Conservation (phyloP, 2,329 filamentous ascomycete genomes). For the Chaetomiaceae sp. region DNA sequence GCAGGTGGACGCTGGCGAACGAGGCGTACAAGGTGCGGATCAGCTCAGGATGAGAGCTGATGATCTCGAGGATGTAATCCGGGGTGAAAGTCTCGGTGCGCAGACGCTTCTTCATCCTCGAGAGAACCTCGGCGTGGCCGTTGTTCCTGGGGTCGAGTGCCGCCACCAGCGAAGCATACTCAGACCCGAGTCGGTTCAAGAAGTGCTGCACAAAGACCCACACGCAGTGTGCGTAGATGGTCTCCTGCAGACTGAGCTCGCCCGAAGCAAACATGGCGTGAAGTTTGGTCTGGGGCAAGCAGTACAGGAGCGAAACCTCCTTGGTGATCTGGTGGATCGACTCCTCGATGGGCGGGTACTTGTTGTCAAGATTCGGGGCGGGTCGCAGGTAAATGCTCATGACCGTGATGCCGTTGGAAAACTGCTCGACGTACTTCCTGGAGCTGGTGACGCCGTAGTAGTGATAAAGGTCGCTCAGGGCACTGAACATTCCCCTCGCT, state of each 20-base stretch:
- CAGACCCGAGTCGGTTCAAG: constrained; percentile 85
- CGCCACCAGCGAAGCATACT: constrained; percentile 81
- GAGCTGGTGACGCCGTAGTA: constrained; percentile 97
- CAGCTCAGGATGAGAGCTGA: constrained; percentile 80
- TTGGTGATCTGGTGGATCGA: constrained; percentile 99
- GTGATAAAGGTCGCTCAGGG: constrained; percentile 92
- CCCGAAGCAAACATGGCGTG: constrained; percentile 82
- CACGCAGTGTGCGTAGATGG: constrained; percentile 93
- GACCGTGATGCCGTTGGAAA: constrained; percentile 95
- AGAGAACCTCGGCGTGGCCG: constrained; percentile 76
- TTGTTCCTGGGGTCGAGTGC: constrained; percentile 77
- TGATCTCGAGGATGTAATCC: constrained; percentile 97
- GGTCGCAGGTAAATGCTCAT: constrained; percentile 93
- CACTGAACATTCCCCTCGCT: constrained; percentile 88
- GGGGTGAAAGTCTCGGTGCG: constrained; percentile 96
- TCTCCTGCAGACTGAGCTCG: constrained; percentile 86
- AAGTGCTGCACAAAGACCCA: constrained; percentile 99
- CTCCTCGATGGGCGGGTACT: constrained; percentile 75
- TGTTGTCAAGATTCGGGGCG: constrained; percentile 49
- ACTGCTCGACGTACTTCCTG: constrained; percentile 96
- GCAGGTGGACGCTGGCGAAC: constrained; percentile 81
- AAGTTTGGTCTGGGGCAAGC: constrained; percentile 95
- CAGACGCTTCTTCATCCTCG: constrained; percentile 90
- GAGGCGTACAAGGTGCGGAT: constrained; percentile 84
- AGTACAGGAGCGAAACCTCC: constrained; percentile 94